Evolutionary conservation across 768 basidiomycete genomes (phyloP), one percentile per base, ranked within the genome.

Genomic region (Candolleomyces eurysporus): DNA sequence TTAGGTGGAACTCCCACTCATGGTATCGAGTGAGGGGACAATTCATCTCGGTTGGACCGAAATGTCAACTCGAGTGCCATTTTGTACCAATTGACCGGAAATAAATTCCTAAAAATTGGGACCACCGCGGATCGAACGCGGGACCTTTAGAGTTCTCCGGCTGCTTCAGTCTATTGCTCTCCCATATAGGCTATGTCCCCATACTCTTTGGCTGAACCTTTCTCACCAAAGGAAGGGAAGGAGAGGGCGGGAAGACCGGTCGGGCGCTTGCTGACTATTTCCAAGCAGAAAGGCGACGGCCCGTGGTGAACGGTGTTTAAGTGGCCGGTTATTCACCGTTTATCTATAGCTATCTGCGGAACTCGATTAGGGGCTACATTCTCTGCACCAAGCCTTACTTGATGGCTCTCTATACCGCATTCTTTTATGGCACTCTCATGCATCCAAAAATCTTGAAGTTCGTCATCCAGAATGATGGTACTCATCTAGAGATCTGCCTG

Each of bases 391-490:
- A n/a, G 4, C 26, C 26, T 26, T 11, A 36, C 36, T 36, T 36
- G 11, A 63, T 48, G 32, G 36, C 39, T 30, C 48, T 22, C 17
- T 48, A 26, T 39, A 68, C 63, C 14, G 88, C 88, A 17, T 96
- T 95, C 73, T 91, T 94, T 77, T 94, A 96, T 73, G 96, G 96
- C 13, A 96, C 92, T 0, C 77, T 98, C 21, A 87, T 96, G 81
- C 92, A 95, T 67, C 94, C 94, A 6, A 84, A 83, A 53, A 90
- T 98, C 67, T 76, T 97, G 43, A 83, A 79, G 60, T 78, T 87
- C n/a, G 94, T 97, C 7, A 85, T 97, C 48, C 79, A 79, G 7
- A 87, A 91, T 66, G 77, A 86, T 49, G 91, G 89, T 8, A 66
- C 75, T 8, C 77, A 87, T 63, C 78, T 96, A 2, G 69, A 83